phyloP scores from a whole-genome alignment of 2,329 filamentous ascomycete genomes.

The Monilinia vaccinii-corymbosi region DNA sequence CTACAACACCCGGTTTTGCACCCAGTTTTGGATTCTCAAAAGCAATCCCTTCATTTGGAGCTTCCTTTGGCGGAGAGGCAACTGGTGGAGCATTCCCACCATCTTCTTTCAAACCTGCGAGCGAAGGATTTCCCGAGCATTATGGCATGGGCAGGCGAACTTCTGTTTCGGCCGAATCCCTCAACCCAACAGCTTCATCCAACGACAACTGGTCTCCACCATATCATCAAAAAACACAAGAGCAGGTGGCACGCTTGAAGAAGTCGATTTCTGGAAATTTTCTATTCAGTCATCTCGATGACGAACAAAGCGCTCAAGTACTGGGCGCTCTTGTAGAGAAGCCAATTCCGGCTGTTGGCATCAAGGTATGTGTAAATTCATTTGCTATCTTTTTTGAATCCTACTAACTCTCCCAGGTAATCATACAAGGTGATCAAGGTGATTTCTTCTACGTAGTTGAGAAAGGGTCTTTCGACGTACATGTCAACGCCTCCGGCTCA shows the following conservation, averaged over 20 bases:
- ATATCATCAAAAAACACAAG: slow-evolving; percentile 68
- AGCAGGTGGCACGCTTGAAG: slow-evolving; percentile 73
- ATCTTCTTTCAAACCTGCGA: slow-evolving; percentile 30
- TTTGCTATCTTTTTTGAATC: not conserved
- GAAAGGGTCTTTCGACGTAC: slow-evolving; percentile 80
- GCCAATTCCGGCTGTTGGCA: slow-evolving; percentile 83
- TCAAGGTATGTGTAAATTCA: slow-evolving; percentile 42
- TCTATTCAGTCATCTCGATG: slow-evolving; percentile 87
- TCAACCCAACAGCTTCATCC: slow-evolving; percentile 76
- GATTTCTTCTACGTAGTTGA: slow-evolving; percentile 99
- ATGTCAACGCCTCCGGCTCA: slow-evolving; percentile 70
- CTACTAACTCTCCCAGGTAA: slow-evolving; percentile 51
- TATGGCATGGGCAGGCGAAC: slow-evolving; percentile 92
- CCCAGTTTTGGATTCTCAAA: slow-evolving; percentile 39
- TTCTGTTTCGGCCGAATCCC: slow-evolving; percentile 91
- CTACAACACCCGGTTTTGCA: slow-evolving; percentile 44
- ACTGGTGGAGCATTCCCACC: slow-evolving; percentile 37
- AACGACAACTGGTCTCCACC: slow-evolving; percentile 89
- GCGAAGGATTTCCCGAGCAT: slow-evolving; percentile 74
- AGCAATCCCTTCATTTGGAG: slow-evolving; percentile 30
- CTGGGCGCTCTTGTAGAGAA: slow-evolving; percentile 90
- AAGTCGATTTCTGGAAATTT: slow-evolving; percentile 83
- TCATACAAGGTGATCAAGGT: slow-evolving; percentile 88
- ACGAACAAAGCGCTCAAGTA: slow-evolving; percentile 82
- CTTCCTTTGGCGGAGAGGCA: slow-evolving; percentile 38